Base-by-base conservation (phyloP, 345 rosid genomes). In the Rubroshorea leprosula region DNA sequence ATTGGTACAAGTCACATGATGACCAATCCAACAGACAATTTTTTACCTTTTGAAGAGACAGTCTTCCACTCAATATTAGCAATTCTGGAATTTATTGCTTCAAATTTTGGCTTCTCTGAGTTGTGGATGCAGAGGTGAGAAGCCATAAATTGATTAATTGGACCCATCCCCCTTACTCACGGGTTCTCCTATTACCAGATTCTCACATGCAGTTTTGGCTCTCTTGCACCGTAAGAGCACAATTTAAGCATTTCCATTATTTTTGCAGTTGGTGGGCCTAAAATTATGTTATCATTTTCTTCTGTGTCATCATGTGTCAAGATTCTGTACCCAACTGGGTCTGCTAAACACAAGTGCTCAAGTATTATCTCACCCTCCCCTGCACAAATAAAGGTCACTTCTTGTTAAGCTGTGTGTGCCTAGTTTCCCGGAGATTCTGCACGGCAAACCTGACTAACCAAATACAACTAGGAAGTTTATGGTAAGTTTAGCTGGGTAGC, bases 141-240 rank as follows among this genome's bases (percentile, higher is more conserved):
- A n/a, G n/a, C n/a, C 29, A 35, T 3, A 35, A 35, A 1, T 38
- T 44, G 69, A 55, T 66, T 49, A 23, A 43, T 57, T 5, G 18
- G 47, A 38, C 41, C 16, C 60, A 15, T 39, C 44, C 29, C 59
- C 45, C 60, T 50, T 25, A 57, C 65, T 80, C 85, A 80, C 82
- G 82, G 85, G 85, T 70, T 72, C 63, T 65, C 59, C 81, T 80
- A 72, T 74, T 80, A 49, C 78, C 64, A 69, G 76, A 77, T 76
- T 80, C 84, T 74, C 74, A 60, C 58, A 52, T 71, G 55, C 69
- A 55, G 43, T 57, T 62, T 67, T 57, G 65, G 56, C 24, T 41
- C 54, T 58, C 60, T 70, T 68, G 19, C 57, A 23, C 51, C 39
- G 51, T 57, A 48, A 64, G 27, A 8, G 19, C 55, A 55, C 56